Evolutionary conservation across 495 filamentous ascomycete genomes (phyloP).

Genomic region (Jackrogersella minutella): DNA sequence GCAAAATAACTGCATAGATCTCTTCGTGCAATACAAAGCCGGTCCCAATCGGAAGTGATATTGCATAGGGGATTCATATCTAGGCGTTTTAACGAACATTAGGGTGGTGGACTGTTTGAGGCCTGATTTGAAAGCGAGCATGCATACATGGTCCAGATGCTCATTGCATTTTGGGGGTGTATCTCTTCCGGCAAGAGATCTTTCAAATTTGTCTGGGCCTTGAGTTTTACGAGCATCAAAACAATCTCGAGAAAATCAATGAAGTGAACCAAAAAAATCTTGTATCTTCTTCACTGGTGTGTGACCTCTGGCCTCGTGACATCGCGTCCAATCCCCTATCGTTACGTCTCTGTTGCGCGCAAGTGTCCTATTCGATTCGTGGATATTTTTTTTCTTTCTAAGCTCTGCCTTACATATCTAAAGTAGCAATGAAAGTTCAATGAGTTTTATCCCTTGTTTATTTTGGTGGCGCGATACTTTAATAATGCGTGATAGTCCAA

Average conservation of each 20-base stretch:
- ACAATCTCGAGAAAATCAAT: slow-evolving; percentile 28
- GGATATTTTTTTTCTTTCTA: background rate
- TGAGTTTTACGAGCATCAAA: slow-evolving; percentile 25
- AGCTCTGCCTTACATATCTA: background rate
- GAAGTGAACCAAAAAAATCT: slow-evolving; percentile 15
- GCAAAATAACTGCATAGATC: slow-evolving; percentile 11
- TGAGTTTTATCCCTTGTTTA: too few species aligned
- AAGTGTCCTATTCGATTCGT: background rate
- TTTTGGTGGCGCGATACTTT: background rate
- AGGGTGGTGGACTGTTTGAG: slow-evolving; percentile 1
- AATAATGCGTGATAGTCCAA: background rate
- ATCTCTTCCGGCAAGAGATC: slow-evolving; percentile 42
- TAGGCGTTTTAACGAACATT: slow-evolving; percentile 19
- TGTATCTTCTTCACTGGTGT: background rate
- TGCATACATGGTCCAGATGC: slow-evolving; percentile 22
- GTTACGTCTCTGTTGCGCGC: background rate
- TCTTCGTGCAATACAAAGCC: slow-evolving; percentile 11
- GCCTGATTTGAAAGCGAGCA: slow-evolving; percentile 25
- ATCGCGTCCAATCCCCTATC: background rate
- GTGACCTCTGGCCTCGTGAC: background rate
- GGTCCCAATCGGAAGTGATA: slow-evolving; percentile 22
- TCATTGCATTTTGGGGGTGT: slow-evolving; percentile 29
- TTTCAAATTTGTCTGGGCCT: slow-evolving; percentile 8
- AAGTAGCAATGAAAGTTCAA: too few species aligned
- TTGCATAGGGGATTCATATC: slow-evolving; percentile 33